These are phyloP conservation scores for Eucalyptus sp. DNA, from an alignment of 345 rosid species.

Conservation along the genomic window DNA sequence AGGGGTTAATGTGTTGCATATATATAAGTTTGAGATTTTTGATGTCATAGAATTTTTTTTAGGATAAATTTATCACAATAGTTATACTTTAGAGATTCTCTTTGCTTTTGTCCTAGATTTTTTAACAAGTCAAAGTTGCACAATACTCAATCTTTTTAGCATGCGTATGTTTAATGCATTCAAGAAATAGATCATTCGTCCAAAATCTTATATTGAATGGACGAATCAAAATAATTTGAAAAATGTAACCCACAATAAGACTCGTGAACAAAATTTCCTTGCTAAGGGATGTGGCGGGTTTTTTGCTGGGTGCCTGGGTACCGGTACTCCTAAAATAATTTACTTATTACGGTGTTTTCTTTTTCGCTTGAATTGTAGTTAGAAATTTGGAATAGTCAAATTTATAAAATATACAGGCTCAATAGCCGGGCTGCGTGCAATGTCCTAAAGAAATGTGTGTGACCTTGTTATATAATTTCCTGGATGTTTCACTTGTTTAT, in stretches of 20 bases:
- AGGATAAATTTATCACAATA: not conserved
- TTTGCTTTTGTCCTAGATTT: not conserved
- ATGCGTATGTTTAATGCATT: not conserved
- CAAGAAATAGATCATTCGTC: not conserved
- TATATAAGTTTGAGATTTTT: no score
- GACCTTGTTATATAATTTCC: not conserved
- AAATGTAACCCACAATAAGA: not conserved
- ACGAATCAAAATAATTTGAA: not conserved
- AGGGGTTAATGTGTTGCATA: not conserved
- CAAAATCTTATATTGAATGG: not conserved
- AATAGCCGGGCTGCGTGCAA: not conserved
- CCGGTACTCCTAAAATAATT: not conserved
- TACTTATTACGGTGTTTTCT: not conserved
- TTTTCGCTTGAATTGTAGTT: not conserved
- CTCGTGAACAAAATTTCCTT: not conserved
- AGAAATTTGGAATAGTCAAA: not conserved
- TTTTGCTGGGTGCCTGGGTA: not conserved
- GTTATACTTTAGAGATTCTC: not conserved
- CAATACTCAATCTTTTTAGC: not conserved
- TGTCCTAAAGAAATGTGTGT: not conserved
- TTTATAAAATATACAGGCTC: not conserved
- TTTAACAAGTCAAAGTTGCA: not conserved
- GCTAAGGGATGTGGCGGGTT: not conserved
- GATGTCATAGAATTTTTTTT: not conserved
- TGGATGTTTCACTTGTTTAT: not conserved